These are phyloP conservation scores for Marsdenia floribunda DNA, from an alignment of 257 asterid species.

Conservation along the genomic window DNA sequence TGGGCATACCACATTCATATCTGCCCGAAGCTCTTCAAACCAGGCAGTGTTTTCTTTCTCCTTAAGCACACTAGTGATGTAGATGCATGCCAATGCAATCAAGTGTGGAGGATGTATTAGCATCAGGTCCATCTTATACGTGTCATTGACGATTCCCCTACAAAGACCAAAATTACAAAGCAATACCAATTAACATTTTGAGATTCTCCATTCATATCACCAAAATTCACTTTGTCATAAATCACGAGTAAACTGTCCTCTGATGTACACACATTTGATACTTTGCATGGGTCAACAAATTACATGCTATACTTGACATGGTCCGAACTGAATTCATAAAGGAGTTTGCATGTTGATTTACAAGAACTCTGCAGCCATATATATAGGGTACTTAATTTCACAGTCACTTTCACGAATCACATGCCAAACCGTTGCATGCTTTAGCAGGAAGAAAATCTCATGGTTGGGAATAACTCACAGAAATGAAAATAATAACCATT, in stretches of 20 bases:
- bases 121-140: slow-evolving; percentile 93
- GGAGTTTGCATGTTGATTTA: background rate
- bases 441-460: slow-evolving; percentile 2
- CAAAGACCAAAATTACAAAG: slow-evolving; percentile 16
- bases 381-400: background rate
- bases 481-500: background rate
- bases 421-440: background rate
- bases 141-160: slow-evolving; percentile 93
- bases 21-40: slow-evolving; percentile 99
- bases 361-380: background rate
- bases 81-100: slow-evolving; percentile 83
- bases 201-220: background rate
- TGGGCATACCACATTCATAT: slow-evolving; percentile 78
- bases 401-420: background rate
- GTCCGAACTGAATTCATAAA: background rate
- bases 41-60: slow-evolving; percentile 91
- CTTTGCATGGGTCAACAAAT: background rate
- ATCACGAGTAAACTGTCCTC: background rate
- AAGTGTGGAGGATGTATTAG: slow-evolving; percentile 87
- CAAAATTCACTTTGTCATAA: background rate
- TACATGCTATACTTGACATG: background rate
- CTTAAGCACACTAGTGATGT: slow-evolving; percentile 77
- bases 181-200: slow-evolving; percentile 3
- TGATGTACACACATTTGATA: too few species aligned
- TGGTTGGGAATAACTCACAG: background rate